phyloP scores from a whole-genome alignment of 306 rosid species.

The Castanospermum australe region DNA sequence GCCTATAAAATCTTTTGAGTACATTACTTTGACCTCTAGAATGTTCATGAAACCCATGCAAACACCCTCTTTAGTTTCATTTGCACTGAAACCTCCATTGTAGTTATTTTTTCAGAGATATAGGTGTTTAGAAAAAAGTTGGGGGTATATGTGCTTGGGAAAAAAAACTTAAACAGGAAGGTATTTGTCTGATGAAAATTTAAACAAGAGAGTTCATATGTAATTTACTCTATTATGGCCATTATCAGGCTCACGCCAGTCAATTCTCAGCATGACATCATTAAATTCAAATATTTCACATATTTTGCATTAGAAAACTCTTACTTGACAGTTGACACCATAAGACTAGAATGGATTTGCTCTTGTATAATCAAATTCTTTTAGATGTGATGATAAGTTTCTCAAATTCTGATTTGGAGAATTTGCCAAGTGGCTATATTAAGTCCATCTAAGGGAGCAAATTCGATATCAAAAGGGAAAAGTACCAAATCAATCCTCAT shows the following conservation, averaged over 20 bases:
- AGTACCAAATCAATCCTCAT: slow-evolving; percentile 35
- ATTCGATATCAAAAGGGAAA: slow-evolving; percentile 14
- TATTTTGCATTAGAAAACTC: neutral
- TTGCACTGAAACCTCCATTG: neutral
- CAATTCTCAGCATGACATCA: neutral
- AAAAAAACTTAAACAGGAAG: neutral
- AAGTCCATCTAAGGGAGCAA: slow-evolving; percentile 38
- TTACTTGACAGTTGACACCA: neutral
- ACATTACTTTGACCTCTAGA: too few species aligned
- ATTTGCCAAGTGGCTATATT: slow-evolving; percentile 36
- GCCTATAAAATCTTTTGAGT: neutral
- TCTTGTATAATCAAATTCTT: neutral
- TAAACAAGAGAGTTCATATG: neutral
- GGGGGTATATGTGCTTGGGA: neutral
- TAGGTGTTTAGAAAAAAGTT: neutral
- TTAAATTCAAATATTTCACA: neutral
- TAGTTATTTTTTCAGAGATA: neutral
- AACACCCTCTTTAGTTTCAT: too few species aligned
- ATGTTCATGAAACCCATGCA: neutral
- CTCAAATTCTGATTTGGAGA: slow-evolving; percentile 8
- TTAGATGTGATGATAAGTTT: slow-evolving; percentile 25
- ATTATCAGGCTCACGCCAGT: neutral
- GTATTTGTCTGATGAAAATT: neutral
- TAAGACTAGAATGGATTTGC: neutral
- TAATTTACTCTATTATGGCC: neutral